Conservation (phyloP, 768 basidiomycete species). For the Tulasnella sp. region DNA sequence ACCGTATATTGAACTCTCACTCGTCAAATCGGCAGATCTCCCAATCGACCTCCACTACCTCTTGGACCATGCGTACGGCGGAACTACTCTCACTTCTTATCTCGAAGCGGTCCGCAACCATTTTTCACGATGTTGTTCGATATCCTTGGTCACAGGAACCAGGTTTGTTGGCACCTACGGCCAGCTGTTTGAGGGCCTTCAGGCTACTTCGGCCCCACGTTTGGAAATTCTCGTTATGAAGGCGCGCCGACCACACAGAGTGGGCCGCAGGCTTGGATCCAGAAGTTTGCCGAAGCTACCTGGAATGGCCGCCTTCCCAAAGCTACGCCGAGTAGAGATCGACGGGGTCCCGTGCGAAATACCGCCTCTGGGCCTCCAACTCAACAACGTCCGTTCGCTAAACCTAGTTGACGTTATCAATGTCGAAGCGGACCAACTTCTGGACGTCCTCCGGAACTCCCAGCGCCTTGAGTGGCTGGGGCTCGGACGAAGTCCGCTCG, state of each 20-base stretch:
- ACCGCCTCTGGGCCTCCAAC: not conserved
- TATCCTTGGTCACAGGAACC: no score
- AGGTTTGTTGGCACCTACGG: no score
- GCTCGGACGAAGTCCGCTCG: no score
- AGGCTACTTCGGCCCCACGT: no score
- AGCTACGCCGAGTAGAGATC: not conserved
- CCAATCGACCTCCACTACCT: not conserved
- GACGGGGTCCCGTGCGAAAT: not conserved
- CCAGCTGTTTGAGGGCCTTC: no score
- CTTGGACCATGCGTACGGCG: no score
- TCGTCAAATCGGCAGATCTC: not conserved
- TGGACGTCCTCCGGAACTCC: no score
- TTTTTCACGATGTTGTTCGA: no score
- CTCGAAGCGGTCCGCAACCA: no score
- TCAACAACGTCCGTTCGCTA: not conserved
- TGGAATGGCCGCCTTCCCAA: not conserved
- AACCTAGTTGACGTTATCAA: not conserved
- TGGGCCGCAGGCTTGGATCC: not conserved
- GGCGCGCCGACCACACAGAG: not conserved
- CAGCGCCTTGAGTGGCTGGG: no score
- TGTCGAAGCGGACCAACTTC: no score
- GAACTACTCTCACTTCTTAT: not conserved
- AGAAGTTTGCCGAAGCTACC: not conserved
- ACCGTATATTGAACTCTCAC: not conserved
- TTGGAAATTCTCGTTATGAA: not conserved